Base-by-base conservation (phyloP, 148 eudicot species). In the Agrostemma githago region DNA sequence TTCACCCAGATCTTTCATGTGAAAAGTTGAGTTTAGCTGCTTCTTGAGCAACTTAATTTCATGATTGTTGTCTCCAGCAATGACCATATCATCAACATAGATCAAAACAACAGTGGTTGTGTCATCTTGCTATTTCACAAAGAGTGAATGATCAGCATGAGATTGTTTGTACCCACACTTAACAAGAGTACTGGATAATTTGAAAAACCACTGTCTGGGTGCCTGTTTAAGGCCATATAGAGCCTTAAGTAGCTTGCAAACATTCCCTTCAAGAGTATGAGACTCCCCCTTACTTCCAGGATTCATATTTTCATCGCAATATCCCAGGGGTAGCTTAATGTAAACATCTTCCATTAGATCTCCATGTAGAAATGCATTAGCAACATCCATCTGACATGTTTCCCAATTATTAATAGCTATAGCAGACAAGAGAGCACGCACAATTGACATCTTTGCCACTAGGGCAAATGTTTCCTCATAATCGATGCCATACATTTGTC, bases 21-120 rank as follows among this genome's bases (percentile, higher is more conserved):
- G 74, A 57, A 71, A 71, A 0, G 19, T 3, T 0, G 57, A 6
- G 8, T 3, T 10, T 1, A 68, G 37, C 2, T 6, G 19, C 21
- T 44, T 10, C 15, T 68, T 68, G 0, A 44, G 20, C 1, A 19
- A 2, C 2, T 37, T 5, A n/a, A 57, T 71, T 0, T 9, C 20
- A 2, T 34, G 1, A 0, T 0, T 1, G 15, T 1, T 5, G 21
- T 57, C 56, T 0, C 63, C 21, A 56, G 63, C 21, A 2, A 71
- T 5, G 1, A 67, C 14, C 53, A 67, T 40, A 10, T 67, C 71
- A 67, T 67, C 71, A 0, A 67, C 71, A 71, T 71, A 71, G 0
- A 71, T 26, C 2, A 71, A 34, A 1, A 71, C 21, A 0, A 17
- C 44, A 2, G 37, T 20, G 5, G 34, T 8, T 0, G 53, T 3